These are phyloP conservation scores for Xylaria sp. DNA, from an alignment of 2,329 filamentous ascomycete species.

Conservation along the genomic window DNA sequence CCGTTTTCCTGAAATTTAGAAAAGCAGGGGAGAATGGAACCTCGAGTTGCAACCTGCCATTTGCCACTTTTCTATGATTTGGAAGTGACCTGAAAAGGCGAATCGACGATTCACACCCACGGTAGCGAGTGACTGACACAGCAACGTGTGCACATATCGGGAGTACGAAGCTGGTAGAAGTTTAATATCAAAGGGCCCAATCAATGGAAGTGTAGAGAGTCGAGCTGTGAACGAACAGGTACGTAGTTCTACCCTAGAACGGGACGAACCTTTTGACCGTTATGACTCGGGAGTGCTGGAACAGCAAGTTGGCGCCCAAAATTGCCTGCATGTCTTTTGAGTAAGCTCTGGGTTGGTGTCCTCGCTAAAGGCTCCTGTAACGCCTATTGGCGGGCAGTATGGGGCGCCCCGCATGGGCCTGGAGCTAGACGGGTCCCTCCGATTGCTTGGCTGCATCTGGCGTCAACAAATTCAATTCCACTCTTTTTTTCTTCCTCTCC, in stretches of 20 bases:
- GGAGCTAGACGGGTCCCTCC: conserved; percentile 24
- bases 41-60: conserved; percentile 1
- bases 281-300: no score
- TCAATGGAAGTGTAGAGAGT: not conserved
- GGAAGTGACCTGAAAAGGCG: not conserved
- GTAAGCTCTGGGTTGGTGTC: not conserved
- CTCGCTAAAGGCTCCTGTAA: conserved; percentile 13
- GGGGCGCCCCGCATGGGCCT: conserved; percentile 24
- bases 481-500: conserved; percentile 25
- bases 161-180: not conserved
- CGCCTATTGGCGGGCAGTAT: conserved; percentile 21
- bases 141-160: not conserved
- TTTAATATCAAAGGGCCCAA: not conserved
- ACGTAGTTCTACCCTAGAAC: not conserved
- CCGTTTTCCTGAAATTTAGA: not conserved
- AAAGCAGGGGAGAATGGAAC: not conserved
- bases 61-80: not conserved
- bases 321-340: conserved; percentile 8
- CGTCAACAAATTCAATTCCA: conserved; percentile 34
- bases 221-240: not conserved
- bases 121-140: not conserved
- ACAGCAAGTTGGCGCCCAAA: conserved; percentile 15
- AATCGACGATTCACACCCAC: not conserved
- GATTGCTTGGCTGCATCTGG: conserved; percentile 22
- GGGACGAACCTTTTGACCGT: conserved; percentile 9